Base-by-base conservation (phyloP, 1,284 basidiomycete genomes). In the Pseudozyma hubeiensis region DNA sequence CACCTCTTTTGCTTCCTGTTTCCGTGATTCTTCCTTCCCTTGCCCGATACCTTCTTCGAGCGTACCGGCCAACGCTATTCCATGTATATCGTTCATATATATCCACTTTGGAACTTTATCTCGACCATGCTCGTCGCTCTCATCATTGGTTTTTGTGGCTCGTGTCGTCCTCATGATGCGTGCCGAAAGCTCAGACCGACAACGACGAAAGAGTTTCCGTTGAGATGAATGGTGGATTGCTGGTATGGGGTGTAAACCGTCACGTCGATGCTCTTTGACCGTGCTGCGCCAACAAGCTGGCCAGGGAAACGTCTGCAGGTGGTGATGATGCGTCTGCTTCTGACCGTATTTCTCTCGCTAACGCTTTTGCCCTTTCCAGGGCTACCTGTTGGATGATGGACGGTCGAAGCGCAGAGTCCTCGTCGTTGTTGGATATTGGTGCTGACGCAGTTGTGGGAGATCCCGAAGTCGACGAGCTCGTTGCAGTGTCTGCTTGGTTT, bases 361-460 rank as follows among this genome's bases (percentile, higher is more conserved):
- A 45, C 3, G 72, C 67, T 50, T 64, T 64, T 10, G 64, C 67
- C 14, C 72, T 55, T 48, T 70, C 64, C 24, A 67, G n/a, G 1
- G 67, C 72, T 17, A 75, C 67, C 13, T 67, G 67, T 44, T 75
- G 67, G 37, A 75, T 62, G 54, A 75, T 64, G 29, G 67, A 70
- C 0, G 62, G 59, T 8, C 35, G 63, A 16, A 65, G 50, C 4
- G 40, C 13, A 13, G 35, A 33, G 24, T 24, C 24, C 11, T 47
- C 30, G 14, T 53, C 11, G n/a, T 48, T 43, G 19, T 51, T 39
- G 9, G 52, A 34, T 16, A 44, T 19, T 9, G 44, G 2, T 17
- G 35, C 13, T 5, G 39, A n/a, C 16, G 48, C 30, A 29, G 52
- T 19, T 3, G 35, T n/a, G 31, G 16, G 37, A 30, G 4, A 33